Base-by-base conservation (phyloP, 2,329 filamentous ascomycete genomes). In the Fusarium sterilihyphosum region DNA sequence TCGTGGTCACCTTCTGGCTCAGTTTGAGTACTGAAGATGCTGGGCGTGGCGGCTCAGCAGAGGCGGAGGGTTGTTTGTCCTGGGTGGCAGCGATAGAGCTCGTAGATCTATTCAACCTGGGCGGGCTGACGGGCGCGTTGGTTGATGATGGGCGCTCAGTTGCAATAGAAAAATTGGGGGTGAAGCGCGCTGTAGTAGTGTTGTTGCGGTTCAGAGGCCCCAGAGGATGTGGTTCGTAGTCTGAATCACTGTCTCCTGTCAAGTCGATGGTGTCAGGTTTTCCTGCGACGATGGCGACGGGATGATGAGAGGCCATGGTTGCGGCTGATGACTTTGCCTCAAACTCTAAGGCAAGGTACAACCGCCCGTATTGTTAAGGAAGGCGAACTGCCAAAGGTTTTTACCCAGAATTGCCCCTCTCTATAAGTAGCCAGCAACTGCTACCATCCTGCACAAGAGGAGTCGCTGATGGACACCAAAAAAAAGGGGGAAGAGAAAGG, bases 81-180 rank as follows among this genome's bases (percentile, higher is more conserved):
- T 65, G 67, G 44, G 44, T 57, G 20, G 65, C n/a, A 29, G 63
- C 33, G 60, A 52, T 70, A 60, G 47, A 63, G 41, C 59, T 41
- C 31, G 50, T 50, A 31, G 71, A 60, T 62, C 80, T 76, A 61
- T 76, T 78, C 47, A 80, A 59, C 6, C 71, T 78, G 31, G 79
- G 78, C 18, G 81, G 80, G 67, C 79, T 83, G 62, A 80, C 77
- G 60, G 77, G 73, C 41, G 70, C 54, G 53, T 67, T 63, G 50
- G 52, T 69, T 59, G 65, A 62, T 18, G 69, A 65, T 47, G 71
- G 59, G 47, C 46, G 64, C 37, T 63, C 60, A 61, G 43, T 61
- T 49, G 50, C 22, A 14, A 56, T 41, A n/a, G 58, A 29, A 63
- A 65, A 67, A 54, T 37, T 56, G 26, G 68, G 66, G 46, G 65